phyloP scores from a whole-genome alignment of 2,329 filamentous ascomycete genomes.

The Alternaria burnsii region DNA sequence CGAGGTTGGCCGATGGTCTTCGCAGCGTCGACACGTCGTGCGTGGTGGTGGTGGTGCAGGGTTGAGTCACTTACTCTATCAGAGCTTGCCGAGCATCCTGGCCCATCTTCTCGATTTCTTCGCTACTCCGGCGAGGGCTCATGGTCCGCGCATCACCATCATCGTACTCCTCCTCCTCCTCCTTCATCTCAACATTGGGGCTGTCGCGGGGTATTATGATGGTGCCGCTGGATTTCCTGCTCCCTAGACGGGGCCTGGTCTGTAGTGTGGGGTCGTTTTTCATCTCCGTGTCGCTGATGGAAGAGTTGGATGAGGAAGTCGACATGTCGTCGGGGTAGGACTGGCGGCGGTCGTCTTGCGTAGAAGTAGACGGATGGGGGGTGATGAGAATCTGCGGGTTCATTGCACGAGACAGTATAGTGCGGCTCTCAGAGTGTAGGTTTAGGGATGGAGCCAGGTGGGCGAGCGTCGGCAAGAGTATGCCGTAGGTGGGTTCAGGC shows the following conservation, averaged over 20 bases:
- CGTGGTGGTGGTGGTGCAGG: not conserved
- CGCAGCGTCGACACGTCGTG: not conserved
- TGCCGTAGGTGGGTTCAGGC: conserved; percentile 26
- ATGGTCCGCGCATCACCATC: conserved; percentile 91
- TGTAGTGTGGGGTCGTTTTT: conserved; percentile 57
- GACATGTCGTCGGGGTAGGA: conserved; percentile 50
- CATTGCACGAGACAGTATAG: conserved; percentile 28
- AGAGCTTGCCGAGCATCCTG: conserved; percentile 76
- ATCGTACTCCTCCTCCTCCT: conserved; percentile 78
- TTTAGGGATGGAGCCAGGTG: conserved; percentile 23
- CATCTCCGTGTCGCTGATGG: conserved; percentile 50
- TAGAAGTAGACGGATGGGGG: conserved; percentile 38
- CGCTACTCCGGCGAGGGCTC: conserved; percentile 90
- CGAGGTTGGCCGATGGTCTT: not conserved
- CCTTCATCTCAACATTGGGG: conserved; percentile 74
- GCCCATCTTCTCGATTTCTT: conserved; percentile 87
- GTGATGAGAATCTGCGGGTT: conserved; percentile 30
- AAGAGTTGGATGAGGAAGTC: conserved; percentile 55
- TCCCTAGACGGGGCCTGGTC: conserved; percentile 72
- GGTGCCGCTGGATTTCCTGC: conserved; percentile 80
- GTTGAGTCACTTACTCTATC: conserved; percentile 62
- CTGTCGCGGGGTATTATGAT: conserved; percentile 83
- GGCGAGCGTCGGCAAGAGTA: conserved; percentile 31
- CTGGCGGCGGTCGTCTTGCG: conserved; percentile 30
- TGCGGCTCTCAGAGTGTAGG: conserved; percentile 27